Conservation (phyloP, 2,329 filamentous ascomycete species). For the Monosporascus sp. region DNA sequence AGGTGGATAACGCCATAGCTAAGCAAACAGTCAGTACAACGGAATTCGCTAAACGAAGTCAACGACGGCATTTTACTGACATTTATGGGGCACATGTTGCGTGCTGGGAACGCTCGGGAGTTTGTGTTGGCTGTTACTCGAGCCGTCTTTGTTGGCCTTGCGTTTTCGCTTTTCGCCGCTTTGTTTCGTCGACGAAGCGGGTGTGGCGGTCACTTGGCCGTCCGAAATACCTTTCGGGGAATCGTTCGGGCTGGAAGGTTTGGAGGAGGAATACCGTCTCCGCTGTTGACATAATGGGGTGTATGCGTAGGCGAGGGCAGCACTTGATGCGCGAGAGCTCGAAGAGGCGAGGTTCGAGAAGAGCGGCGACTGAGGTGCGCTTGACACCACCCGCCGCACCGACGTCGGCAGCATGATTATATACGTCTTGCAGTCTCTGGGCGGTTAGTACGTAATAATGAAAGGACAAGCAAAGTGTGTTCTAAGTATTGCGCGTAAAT, state of each 20-base stretch:
- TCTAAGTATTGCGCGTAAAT: neutral
- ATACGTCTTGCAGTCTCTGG: neutral
- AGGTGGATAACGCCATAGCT: conserved; percentile 86
- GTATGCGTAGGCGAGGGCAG: conserved; percentile 29
- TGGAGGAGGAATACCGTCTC: conserved; percentile 52
- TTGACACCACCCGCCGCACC: conserved; percentile 48
- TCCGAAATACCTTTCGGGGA: conserved; percentile 46
- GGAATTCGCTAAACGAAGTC: neutral
- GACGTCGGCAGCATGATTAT: conserved; percentile 48
- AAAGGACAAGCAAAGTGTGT: neutral
- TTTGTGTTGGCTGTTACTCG: conserved; percentile 45
- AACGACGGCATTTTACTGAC: conserved; percentile 34
- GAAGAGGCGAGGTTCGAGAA: conserved; percentile 37
- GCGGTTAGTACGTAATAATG: neutral
- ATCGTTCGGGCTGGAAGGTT: conserved; percentile 56
- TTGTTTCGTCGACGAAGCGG: conserved; percentile 38
- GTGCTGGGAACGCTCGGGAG: conserved; percentile 72
- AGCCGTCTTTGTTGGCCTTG: conserved; percentile 46
- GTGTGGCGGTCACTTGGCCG: conserved; percentile 41
- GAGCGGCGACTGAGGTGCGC: conserved; percentile 39
- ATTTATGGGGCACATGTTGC: conserved; percentile 62
- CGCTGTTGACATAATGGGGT: conserved; percentile 41
- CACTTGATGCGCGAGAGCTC: conserved; percentile 32
- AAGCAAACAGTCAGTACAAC: conserved; percentile 14
- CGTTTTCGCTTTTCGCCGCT: conserved; percentile 52